Base-by-base conservation (phyloP, 1,284 basidiomycete species). In the Irpex sp. region DNA sequence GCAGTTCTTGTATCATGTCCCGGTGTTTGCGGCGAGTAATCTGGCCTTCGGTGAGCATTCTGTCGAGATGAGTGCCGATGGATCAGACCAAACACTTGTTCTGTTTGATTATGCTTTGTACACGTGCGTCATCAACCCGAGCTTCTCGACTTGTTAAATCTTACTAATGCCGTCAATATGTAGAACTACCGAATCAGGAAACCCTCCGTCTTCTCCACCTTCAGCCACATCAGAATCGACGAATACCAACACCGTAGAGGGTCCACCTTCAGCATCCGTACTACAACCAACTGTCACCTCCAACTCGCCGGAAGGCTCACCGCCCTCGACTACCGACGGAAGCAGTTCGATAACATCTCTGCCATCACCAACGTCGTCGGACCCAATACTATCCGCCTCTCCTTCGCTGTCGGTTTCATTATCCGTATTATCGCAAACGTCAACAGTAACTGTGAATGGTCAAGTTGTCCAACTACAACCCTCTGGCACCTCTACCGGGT, bases 91-190 rank as follows among this genome's bases (percentile, higher is more conserved):
- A 19, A 58, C 36, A n/a, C 39, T 62, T 4, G 37, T 62, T 19
- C 47, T 62, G 26, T 62, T 62, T 26, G 61, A 62, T 33, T 62
- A 62, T 58, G 61, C 61, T n/a, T 4, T 62, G 9, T 62, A 62
- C 54, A 62, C 61, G 61, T 62, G 31, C 6, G 61, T 62, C 31
- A 15, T 8, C 7, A 55, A 33, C 26, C 2, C 3, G 9, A 26
- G 26, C 26, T 26, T 26, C 26, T 55, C 19, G 4, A 15, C 47
- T 35, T 31, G 31, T 26, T 31, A 19, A 26, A 26, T 26, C 3
- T 26, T 36, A 33, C 7, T 11, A 7, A 15, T 33, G 9, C 1
- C 17, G 5, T n/a, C 17, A 54, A 31, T 31, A 8, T 11, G 17
- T 33, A 55, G 36, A 13, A 54, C 36, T 13, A 61, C 55, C 17